Conservation (phyloP, 345 rosid genomes). For the Erysimum cheiranthoides region DNA sequence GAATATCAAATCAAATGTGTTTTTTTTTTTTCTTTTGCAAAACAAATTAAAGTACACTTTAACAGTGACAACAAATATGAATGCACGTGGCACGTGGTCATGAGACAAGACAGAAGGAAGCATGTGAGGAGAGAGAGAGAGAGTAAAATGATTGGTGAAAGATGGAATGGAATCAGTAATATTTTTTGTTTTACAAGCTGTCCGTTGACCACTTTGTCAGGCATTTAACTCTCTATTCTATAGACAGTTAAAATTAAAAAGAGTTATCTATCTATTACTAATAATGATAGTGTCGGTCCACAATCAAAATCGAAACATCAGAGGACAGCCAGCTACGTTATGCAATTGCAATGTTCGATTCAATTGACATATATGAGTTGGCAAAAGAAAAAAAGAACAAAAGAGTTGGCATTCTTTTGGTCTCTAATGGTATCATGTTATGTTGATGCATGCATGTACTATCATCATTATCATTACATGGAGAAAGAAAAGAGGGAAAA, state of each 20-base stretch:
- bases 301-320: constrained; percentile 33
- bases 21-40: neutral
- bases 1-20: constrained; percentile 16
- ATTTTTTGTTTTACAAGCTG: constrained; percentile 40
- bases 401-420: constrained; percentile 36
- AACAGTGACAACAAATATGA: constrained; percentile 33
- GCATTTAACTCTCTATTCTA: neutral
- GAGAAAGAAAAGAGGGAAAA: neutral
- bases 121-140: constrained; percentile 39
- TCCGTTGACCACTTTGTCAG: constrained; percentile 50
- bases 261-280: neutral
- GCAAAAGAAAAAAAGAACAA: neutral
- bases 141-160: constrained; percentile 38
- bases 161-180: constrained; percentile 42
- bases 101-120: constrained; percentile 40
- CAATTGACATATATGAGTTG: constrained; percentile 31
- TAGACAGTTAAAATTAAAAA: neutral
- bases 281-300: constrained; percentile 45
- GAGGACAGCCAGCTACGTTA: constrained; percentile 47
- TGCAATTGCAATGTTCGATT: constrained; percentile 30
- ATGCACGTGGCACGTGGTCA: constrained; percentile 46
- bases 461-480: constrained; percentile 29
- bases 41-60: constrained; percentile 20
- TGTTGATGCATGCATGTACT: constrained; percentile 30
- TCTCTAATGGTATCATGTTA: constrained; percentile 31